Evolutionary conservation across 1,139 yeast species (phyloP), one percentile per base, ranked within the genome.

Genomic region (Protomyces inouyei): DNA sequence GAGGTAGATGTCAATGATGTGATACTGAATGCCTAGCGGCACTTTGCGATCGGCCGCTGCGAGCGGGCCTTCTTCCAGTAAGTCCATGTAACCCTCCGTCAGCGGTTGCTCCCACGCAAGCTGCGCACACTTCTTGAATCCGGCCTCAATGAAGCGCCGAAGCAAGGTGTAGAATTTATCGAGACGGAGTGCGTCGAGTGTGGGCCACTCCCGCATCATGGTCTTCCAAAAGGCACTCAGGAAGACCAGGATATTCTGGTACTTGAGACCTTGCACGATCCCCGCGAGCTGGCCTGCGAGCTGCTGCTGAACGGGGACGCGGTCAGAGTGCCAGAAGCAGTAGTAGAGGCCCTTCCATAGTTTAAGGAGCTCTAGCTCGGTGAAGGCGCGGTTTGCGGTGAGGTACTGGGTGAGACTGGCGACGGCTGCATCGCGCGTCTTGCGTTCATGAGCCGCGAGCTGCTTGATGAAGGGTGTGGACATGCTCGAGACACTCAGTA

Each of bases 281-380:
- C 77, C 80, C 0, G 95, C 96, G 68, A 93, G 78, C 60, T 83
- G 84, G 63, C 81, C 83, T 2, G 97, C 96, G 55, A 93, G 79
- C 66, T 86, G 78, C 74, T 91, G 96, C 76, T 93, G 98, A 36
- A 96, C 95, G 70, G 86, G 81, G 37, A 97, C 95, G 71, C 95
- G 83, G 76, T 93, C 98, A 73, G 96, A 84, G 76, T 87, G 90
- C 98, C 98, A 93, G 96, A 93, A 89, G 36, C 71, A 69, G 74
- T 81, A 93, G 76, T 87, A 93, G 59, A 93, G 80, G 9, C 98
- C 98, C 76, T 88, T 90, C 97, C 98, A 93, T 66, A 93, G 78
- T 74, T 92, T 91, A 70, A 87, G 87, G 70, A 85, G 80, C 68
- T 92, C 96, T 21, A 80, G 68, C 56, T 78, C 76, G 28, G 81